These are phyloP conservation scores for Arabidopsis thaliana DNA, from an alignment of 345 rosid species.

Conservation along the genomic window TAIR10.1 NC_003071.7:9116001-9116500, in stretches of 20 bases:
- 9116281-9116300: slow-evolving; percentile 97
- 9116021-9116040: slow-evolving; percentile 91
- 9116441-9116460: slow-evolving; percentile 94
- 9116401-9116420: slow-evolving; percentile 96
- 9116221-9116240: slow-evolving; percentile 90
- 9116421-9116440: slow-evolving; percentile 95
- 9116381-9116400: slow-evolving; percentile 92
- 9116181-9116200: slow-evolving; percentile 67
- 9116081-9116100: slow-evolving; percentile 22
- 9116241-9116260: slow-evolving; percentile 93
- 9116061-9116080: slow-evolving; percentile 29
- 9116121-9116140: slow-evolving; percentile 16
- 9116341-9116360: slow-evolving; percentile 97
- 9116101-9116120: slow-evolving; percentile 24
- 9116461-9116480: slow-evolving; percentile 92
- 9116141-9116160: slow-evolving; percentile 86
- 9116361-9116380: slow-evolving; percentile 98
- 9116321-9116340: slow-evolving; percentile 95
- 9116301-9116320: slow-evolving; percentile 97
- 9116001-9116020: slow-evolving; percentile 81
- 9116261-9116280: slow-evolving; percentile 97
- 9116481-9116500: slow-evolving; percentile 60
- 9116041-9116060: slow-evolving; percentile 37
- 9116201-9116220: slow-evolving; percentile 63
- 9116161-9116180: slow-evolving; percentile 80